Evolutionary conservation across 768 basidiomycete genomes (phyloP).

Genomic region (Lactarius indigo): DNA sequence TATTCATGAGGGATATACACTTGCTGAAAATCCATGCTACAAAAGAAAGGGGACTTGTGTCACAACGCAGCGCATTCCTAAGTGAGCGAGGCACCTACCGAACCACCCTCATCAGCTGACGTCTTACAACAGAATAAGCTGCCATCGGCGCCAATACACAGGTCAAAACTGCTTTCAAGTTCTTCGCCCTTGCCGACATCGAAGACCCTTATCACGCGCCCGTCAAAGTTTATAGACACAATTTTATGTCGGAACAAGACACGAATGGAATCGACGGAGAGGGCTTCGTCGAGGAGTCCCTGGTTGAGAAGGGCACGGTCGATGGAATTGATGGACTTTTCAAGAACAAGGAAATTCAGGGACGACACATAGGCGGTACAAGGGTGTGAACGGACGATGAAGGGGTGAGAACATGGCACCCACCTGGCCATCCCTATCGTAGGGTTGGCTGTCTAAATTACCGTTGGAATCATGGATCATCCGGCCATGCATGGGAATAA

Average conservation of each 20-base stretch:
- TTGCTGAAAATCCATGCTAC: conserved; percentile 92
- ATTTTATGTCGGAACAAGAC: conserved; percentile 83
- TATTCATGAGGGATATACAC: conserved; percentile 96
- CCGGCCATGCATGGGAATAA: conserved; percentile 92
- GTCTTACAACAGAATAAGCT: conserved; percentile 88
- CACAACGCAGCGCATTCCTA: conserved; percentile 30
- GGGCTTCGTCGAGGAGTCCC: conserved; percentile 72
- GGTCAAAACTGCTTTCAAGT: conserved; percentile 55
- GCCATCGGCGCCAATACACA: conserved; percentile 92
- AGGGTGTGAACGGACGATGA: conserved; percentile 23
- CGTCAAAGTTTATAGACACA: conserved; percentile 69
- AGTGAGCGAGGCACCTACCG: conserved; percentile 53
- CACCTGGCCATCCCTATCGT: conserved; percentile 88
- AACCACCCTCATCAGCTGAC: conserved; percentile 93
- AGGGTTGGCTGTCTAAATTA: conserved; percentile 74
- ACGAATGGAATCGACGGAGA: conserved; percentile 57
- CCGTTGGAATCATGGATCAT: conserved; percentile 87
- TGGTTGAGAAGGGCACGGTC: conserved; percentile 86
- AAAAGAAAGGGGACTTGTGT: neutral
- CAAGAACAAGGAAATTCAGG: conserved; percentile 29
- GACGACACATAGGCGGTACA: conserved; percentile 29
- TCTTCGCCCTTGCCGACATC: conserved; percentile 44
- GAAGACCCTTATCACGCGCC: conserved; percentile 50
- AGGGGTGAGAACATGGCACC: conserved; percentile 30
- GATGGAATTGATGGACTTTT: conserved; percentile 90